Base-by-base conservation (phyloP, 2,329 filamentous ascomycete genomes). In the Pseudocercospora vitis region DNA sequence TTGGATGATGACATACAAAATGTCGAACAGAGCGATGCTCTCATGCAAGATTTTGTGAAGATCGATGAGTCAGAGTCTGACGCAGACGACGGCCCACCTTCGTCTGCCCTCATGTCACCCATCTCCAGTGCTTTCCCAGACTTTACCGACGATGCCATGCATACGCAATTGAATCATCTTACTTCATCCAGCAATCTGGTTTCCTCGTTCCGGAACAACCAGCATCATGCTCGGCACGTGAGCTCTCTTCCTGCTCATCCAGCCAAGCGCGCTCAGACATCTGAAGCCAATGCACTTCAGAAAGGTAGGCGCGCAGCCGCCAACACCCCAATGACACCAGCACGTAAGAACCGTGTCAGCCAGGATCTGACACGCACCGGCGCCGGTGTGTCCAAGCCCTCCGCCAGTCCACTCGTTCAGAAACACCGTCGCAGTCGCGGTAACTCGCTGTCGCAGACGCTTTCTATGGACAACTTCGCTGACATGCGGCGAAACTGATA, bases 151-250 rank as follows among this genome's bases (percentile, higher is more conserved):
- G 44, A 65, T 11, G 44, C 49, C 24, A 32, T 33, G 39, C 23
- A 45, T n/a, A n/a, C n/a, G 23, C 42, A 45, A 24, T 45, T 26
- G n/a, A 78, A 79, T 50, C 85, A 87, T 61, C 82, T 91, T 32
- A 84, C 87, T 64, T 81, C 83, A 60, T 60, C 63, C 2, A 66
- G 58, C 21, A 81, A 85, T 52, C 82, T 86, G 11, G 88, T 94
- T 29, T 87, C 87, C 31, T 87, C 88, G 1, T 95, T 94, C 77
- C 88, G 88, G 52, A 77, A 75, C 35, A 81, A 81, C 58, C 76
- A 80, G 63, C 73, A 65, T 70, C 74, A 57, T 74, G 81, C 66
- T 71, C 79, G 63, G 67, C 77, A 55, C 64, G 76, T 65, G 72
- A 77, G 63, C 73, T 76, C 60, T 69, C 70, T 82, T 77, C 59